Evolutionary conservation across 1,284 basidiomycete species (phyloP), one percentile per base, ranked within the genome.

Genomic region (Ganoderma leucocontextum): DNA sequence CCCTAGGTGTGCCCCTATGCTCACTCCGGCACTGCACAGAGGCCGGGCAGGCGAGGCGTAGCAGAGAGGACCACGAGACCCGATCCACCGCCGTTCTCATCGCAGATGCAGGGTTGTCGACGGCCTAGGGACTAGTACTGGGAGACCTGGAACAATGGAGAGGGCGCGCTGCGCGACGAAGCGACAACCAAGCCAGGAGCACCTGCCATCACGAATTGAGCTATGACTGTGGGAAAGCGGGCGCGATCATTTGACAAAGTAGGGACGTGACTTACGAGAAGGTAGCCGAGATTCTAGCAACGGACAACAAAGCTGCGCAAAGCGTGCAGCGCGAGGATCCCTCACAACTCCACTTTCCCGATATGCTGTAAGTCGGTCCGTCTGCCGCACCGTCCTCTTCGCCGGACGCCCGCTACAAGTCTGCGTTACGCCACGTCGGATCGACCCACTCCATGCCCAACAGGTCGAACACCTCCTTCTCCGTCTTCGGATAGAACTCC

Each of bases 401-500:
- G 42, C 29, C 29, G 29, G 29, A 29, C 29, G 29, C 17, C 25
- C 61, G 35, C 42, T 62, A 72, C 62, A 67, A 33, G 60, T 91
- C 89, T 0, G 91, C 91, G 75, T 93, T 93, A 63, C 92, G 82
- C 79, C 89, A 78, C 0, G 80, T 84, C n/a, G 91, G 90, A 71
- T 90, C 89, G 42, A 95, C 81, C 84, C 89, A 94, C 55, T 89
- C 82, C 59, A 95, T 78, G 0, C 88, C 90, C 10, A 94, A 80
- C 1, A 91, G 79, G 35, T 88, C 84, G 74, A 94, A 94, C 2
- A 92, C 87, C 44, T 92, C 91, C 72, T 86, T 79, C 76, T 94
- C 92, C 58, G 86, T 89, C 68, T 82, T 85, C 4, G 91, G 89
- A 60, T 82, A 81, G 69, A 89, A 86, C 5, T 80, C 75, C 72